phyloP scores from a whole-genome alignment of 768 basidiomycete genomes.

The Podaxis mareebaensis region DNA sequence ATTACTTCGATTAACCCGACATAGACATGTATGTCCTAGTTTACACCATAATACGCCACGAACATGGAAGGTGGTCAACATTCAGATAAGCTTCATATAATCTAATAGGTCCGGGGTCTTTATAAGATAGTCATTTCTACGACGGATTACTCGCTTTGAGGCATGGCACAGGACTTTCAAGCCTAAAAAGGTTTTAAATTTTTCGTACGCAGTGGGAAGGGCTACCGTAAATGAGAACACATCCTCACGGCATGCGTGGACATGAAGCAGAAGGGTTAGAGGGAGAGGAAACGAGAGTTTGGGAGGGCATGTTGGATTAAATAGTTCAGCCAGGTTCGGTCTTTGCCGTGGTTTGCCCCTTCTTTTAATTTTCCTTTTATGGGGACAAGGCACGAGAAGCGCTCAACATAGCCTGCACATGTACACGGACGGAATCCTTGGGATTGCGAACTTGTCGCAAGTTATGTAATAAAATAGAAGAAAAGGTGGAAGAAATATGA shows the following conservation, averaged over 20 bases:
- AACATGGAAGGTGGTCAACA: constrained; percentile 9
- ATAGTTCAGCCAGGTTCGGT: constrained; percentile 10
- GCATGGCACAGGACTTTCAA: not conserved
- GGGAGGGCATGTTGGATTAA: constrained; percentile 10
- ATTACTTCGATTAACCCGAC: not conserved
- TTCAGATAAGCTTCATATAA: constrained; percentile 11
- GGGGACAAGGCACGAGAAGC: constrained; percentile 25
- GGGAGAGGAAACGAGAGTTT: constrained; percentile 5
- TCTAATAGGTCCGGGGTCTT: constrained; percentile 4
- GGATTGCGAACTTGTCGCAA: constrained; percentile 24
- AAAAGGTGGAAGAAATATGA: not conserved
- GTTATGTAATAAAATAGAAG: constrained; percentile 22
- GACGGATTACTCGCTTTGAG: not conserved
- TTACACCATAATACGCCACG: constrained; percentile 10
- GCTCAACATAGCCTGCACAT: not conserved
- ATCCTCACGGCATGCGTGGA: constrained; percentile 8
- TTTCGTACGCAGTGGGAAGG: not conserved
- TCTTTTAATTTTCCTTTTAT: constrained; percentile 17
- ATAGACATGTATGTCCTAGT: constrained; percentile 6
- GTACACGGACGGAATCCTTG: constrained; percentile 3
- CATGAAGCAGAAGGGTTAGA: constrained; percentile 5
- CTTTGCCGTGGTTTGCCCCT: constrained; percentile 2
- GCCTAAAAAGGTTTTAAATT: not conserved
- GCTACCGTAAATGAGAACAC: not conserved
- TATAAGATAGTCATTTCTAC: not conserved